Evolutionary conservation across 495 filamentous ascomycete species (phyloP).

Genomic region (Viridothelium virens): DNA sequence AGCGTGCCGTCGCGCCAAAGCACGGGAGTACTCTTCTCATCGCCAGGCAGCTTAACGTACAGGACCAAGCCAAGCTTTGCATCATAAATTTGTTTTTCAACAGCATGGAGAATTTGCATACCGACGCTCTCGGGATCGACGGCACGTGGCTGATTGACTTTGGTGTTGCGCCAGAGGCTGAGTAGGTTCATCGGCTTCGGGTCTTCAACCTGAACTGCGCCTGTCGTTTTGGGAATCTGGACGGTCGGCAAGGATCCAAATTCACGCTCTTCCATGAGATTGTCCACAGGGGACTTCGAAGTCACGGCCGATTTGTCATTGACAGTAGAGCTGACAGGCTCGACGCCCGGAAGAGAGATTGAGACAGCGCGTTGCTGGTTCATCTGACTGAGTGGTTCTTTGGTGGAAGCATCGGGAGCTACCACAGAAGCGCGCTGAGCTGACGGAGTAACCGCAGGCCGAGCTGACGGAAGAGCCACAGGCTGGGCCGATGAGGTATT

Average conservation of each 20-base stretch:
- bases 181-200: constrained; percentile 10
- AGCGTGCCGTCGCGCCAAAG: too few species aligned
- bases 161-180: constrained; percentile 10
- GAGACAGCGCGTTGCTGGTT: constrained; percentile 22
- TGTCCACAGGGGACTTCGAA: constrained; percentile 30
- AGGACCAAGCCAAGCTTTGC: not conserved
- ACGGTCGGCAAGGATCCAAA: constrained; percentile 35
- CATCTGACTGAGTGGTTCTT: constrained; percentile 23
- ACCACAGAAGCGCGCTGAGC: constrained; percentile 18
- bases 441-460: not conserved
- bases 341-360: constrained; percentile 30
- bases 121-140: not conserved
- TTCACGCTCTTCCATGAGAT: constrained; percentile 36
- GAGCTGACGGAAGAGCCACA: too few species aligned
- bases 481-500: too few species aligned
- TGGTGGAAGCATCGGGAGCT: constrained; percentile 19
- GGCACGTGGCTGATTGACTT: constrained; percentile 9
- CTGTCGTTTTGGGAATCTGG: constrained; percentile 20
- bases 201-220: not conserved
- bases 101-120: not conserved
- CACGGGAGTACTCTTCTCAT: too few species aligned
- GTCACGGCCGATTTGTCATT: constrained; percentile 28
- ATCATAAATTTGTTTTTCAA: not conserved
- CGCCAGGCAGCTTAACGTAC: not conserved
- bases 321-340: constrained; percentile 16